Evolutionary conservation across 2,329 filamentous ascomycete species (phyloP), one percentile per base, ranked within the genome.

Genomic region (Pseudocercospora cruenta): DNA sequence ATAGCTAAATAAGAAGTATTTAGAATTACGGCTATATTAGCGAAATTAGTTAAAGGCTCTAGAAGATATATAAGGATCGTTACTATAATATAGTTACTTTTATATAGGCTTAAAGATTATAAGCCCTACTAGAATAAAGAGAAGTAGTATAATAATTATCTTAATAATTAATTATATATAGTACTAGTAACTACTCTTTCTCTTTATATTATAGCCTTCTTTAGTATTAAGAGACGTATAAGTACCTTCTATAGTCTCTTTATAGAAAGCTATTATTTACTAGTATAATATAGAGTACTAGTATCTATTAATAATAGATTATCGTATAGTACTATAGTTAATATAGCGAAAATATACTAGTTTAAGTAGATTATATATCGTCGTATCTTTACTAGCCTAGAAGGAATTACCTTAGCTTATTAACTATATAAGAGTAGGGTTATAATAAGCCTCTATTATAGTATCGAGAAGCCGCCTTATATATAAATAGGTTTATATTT

Each of bases 1-100:
- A 19, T 59, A 22, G 19, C 53, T 51, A 12, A 64, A 51, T 7
- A 58, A 64, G 57, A 64, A 60, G 57, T 64, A 64, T 16, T 49
- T 24, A 47, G 45, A 28, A 36, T 64, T 49, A 21, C 57, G 47
- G 10, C 62, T 58, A 24, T 54, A 64, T 39, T 24, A 24, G 26
- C 26, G 51, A n/a, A 3, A n/a, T 24, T 26, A 24, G 24, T 24
- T 7, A 26, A 54, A 54, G 24, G 51, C 7, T n/a, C 51, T 24
- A 26, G 51, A 54, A 26, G 51, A 54, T 1, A 54, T 5, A 24
- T 7, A 24, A 16, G 51, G 24, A 26, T 54, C 51, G 36, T 39
- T 39, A 16, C 36, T 16, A 16, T n/a, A 39, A 12, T 39, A 16
- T n/a, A 16, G 36, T 39, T 39, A 16, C 36, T n/a, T 39, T 16